phyloP scores from a whole-genome alignment of 768 basidiomycete species.

The Tulasnella sp. region DNA sequence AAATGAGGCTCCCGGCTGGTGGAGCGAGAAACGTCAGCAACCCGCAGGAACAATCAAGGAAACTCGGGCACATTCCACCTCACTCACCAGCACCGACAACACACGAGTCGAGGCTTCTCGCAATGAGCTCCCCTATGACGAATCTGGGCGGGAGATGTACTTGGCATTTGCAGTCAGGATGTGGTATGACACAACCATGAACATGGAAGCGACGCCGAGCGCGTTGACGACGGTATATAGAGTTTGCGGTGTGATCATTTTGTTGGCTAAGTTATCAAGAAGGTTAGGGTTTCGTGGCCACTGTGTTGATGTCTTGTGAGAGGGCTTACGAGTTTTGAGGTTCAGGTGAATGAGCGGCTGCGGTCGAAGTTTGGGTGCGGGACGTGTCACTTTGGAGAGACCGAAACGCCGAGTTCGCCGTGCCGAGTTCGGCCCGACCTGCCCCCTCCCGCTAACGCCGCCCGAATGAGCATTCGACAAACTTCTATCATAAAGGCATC shows the following conservation, averaged over 20 bases:
- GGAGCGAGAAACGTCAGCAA: background rate
- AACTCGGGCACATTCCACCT: background rate
- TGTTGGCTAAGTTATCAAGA: slow-evolving; percentile 24
- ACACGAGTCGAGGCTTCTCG: background rate
- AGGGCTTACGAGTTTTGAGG: background rate
- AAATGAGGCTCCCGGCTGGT: background rate
- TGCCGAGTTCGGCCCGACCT: background rate
- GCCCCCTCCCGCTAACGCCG: too few species aligned
- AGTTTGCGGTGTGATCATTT: slow-evolving; percentile 80
- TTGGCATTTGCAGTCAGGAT: slow-evolving; percentile 83
- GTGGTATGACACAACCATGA: slow-evolving; percentile 88
- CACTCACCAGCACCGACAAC: background rate
- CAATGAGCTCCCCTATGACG: background rate
- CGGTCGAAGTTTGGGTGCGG: background rate
- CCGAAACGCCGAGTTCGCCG: background rate
- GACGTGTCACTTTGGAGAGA: background rate
- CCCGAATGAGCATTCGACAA: too few species aligned
- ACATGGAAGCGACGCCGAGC: slow-evolving; percentile 85
- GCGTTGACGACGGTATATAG: slow-evolving; percentile 81
- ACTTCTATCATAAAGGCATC: too few species aligned
- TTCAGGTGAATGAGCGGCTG: background rate
- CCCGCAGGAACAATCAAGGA: background rate
- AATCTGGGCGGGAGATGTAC: slow-evolving; percentile 37
- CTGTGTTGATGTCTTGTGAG: background rate
- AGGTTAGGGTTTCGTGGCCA: background rate